phyloP scores from a whole-genome alignment of 176 grass and related monocot species.

The Aegilops longissima region DNA sequence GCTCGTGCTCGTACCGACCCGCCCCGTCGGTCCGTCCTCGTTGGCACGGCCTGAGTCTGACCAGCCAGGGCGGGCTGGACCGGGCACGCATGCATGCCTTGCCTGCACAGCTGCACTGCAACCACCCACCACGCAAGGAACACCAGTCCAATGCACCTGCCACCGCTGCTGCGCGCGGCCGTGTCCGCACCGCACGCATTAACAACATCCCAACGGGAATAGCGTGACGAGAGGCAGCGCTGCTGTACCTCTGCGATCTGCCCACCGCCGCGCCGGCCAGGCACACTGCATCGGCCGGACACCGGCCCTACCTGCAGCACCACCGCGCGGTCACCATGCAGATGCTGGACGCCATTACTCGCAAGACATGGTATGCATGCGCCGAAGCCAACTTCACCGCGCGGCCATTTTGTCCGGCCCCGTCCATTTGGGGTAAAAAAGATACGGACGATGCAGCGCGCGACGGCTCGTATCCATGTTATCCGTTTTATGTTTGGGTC shows the following conservation, averaged over 20 bases:
- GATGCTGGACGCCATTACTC: background rate
- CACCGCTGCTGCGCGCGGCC: background rate
- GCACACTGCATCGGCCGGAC: background rate
- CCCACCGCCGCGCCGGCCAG: background rate
- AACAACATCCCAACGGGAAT: background rate
- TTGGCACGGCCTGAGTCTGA: background rate
- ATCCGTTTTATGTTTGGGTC: too few species aligned
- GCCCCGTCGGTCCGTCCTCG: background rate
- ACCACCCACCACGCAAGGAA: background rate
- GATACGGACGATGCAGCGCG: too few species aligned
- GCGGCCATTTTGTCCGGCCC: too few species aligned
- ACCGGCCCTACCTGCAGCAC: background rate
- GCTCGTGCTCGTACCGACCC: too few species aligned
- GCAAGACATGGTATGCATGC: background rate
- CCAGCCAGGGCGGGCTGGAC: background rate
- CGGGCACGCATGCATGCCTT: background rate
- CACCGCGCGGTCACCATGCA: background rate
- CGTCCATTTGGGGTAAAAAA: too few species aligned
- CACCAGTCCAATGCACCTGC: background rate
- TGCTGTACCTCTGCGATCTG: background rate
- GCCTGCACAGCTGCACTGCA: background rate
- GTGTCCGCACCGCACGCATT: background rate
- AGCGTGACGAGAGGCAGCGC: constrained; percentile 2
- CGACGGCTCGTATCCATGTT: too few species aligned
- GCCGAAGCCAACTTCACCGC: too few species aligned